A percentile compares a stretch with the other conserved stretches of the same genome.
Conservation (phyloP, 768 basidiomycete species). For the Russula compacta region DNA sequence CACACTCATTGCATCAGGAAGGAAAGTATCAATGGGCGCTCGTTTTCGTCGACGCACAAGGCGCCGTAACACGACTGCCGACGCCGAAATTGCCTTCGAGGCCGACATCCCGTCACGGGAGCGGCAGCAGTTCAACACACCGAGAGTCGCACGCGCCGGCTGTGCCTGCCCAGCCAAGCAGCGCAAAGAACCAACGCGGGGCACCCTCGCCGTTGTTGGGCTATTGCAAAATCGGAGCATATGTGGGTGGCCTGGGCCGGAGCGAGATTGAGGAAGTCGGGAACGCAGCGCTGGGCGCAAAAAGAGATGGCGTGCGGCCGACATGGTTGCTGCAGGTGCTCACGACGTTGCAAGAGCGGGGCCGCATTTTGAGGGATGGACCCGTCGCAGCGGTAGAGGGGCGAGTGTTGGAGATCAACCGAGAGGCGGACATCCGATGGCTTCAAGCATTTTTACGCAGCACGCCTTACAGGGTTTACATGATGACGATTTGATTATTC, state of each 20-base stretch:
- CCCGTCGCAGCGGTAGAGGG: slow-evolving; percentile 4
- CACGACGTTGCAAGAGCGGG: slow-evolving; percentile 14
- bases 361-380: slow-evolving; percentile 6
- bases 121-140: not conserved
- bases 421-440: slow-evolving; percentile 18
- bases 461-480: slow-evolving; percentile 6
- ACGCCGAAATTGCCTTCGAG: slow-evolving; percentile 9
- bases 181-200: not conserved
- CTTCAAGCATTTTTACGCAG: slow-evolving; percentile 15
- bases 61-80: slow-evolving; percentile 10
- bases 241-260: slow-evolving; percentile 9
- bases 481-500: slow-evolving; percentile 1
- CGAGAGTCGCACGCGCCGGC: slow-evolving; percentile 8
- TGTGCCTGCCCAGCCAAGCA: not conserved
- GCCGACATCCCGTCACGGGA: slow-evolving; percentile 10
- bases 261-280: slow-evolving; percentile 15
- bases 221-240: slow-evolving; percentile 17
- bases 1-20: slow-evolving; percentile 18
- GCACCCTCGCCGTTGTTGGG: slow-evolving; percentile 14
- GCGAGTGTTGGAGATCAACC: slow-evolving; percentile 17
- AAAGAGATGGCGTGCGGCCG: slow-evolving; percentile 7
- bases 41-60: slow-evolving; percentile 10
- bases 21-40: slow-evolving; percentile 18
- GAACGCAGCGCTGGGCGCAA: slow-evolving; percentile 6
- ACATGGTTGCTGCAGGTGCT: slow-evolving; percentile 16